Base-by-base conservation (phyloP, 805 yeast genomes). In the Yarrowia divulgata region DNA sequence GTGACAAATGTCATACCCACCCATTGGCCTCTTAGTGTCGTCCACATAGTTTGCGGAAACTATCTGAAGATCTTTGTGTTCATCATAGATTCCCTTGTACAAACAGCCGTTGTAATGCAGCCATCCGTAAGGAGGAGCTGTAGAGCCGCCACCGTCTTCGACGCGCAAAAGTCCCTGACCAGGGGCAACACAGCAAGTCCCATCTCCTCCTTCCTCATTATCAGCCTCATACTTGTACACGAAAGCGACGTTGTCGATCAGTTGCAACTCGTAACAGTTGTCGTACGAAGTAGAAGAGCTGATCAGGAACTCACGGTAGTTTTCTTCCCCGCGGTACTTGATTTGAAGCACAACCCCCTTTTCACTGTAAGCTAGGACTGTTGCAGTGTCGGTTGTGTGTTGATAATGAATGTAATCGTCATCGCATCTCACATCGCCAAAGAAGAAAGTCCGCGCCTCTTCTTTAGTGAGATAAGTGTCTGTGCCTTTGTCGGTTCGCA, bases 401-500 rank as follows among this genome's bases (percentile, higher is more conserved):
- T 46, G 49, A 16, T 46, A 46, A 7, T 46, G 49, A 12, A 46
- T 46, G 49, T 46, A 46, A 13, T 46, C 32, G 9, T 46, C 49
- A 32, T 46, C 49, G 5, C n/a, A 19, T 19, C 32, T 19, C 16
- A 46, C 49, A 4, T 46, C 6, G 16, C 49, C 49, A 6, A 19
- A 46, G 3, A 46, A 46, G 16, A 46, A 46, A 7, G 49, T 6
- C 1, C 49, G 49, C 3, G 32, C 49, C 8, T 19, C 49, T 3
- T 6, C 32, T 13, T 23, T 46, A 9, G 49, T 10, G 7, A 23
- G 7, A 13, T 46, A 46, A 2, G 49, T 8, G 32, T 23, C 49
- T 16, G 14, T 5, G 1, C 32, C 49, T n/a, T 14, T 10, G 49
- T 46, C 49, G 5, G 32, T 12, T 4, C 32, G 7, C 32, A 46